Evolutionary conservation across 2,329 filamentous ascomycete genomes (phyloP), one percentile per base, ranked within the genome.

Genomic region (Penicillium sp.): DNA sequence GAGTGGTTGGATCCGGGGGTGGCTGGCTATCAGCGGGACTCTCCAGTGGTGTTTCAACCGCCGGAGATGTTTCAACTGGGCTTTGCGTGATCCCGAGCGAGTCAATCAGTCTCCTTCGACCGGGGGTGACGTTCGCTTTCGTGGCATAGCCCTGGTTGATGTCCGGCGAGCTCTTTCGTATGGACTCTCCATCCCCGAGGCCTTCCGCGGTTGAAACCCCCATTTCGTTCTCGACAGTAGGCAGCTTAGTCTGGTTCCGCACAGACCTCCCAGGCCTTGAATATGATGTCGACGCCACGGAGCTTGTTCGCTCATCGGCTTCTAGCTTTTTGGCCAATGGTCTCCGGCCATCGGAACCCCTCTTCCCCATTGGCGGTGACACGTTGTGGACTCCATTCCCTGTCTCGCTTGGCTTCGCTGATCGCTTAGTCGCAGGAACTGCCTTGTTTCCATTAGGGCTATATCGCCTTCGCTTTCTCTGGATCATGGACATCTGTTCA

Each of bases 21-120:
- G 35, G 35, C 35, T 53, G 56, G n/a, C 54, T 57, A 22, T 38
- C 44, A 32, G 37, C 15, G 6, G 49, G 42, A 29, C 26, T 48
- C 19, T 52, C 48, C 24, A 50, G 44, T 33, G 53, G 47, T 12
- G 44, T 43, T 24, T 54, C 51, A 10, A 33, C 37, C 15, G 50
- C 46, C 10, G 46, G 33, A 7, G 53, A 49, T 9, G 48, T 46
- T 22, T 55, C 50, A 10, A 33, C 37, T n/a, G 51, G 45, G 13
- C 41, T 21, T 37, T 56, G 55, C 19, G 52, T 51, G 3, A 54
- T 45, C 40, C 58, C 58, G 34, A 70, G 47, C 12, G 64, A 64
- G 53, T 71, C 67, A 29, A 70, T 59, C 31, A 71, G 49, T 45
- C 68, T 64, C 49, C 56, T 66, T 34, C 69, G 64, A 13, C 54